Evolutionary conservation across 1,284 basidiomycete genomes (phyloP).

Genomic region (Pseudozyma hubeiensis): DNA sequence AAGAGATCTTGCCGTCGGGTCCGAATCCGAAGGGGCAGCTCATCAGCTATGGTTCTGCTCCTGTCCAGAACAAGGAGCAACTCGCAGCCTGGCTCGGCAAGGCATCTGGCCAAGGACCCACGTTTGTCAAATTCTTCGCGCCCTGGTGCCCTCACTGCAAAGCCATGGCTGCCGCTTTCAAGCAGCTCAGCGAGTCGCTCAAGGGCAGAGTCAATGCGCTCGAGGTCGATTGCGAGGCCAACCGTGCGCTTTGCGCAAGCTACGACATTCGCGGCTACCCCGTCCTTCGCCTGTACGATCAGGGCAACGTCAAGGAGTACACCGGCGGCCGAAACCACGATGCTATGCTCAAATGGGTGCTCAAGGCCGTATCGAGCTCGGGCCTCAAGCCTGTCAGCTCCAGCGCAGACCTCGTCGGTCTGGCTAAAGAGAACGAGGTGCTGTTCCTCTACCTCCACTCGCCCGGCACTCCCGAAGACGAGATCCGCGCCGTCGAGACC

Average conservation of each 20-base stretch:
- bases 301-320: slow-evolving; percentile 57
- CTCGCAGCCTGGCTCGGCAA: slow-evolving; percentile 53
- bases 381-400: slow-evolving; percentile 42
- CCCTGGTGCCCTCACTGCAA: slow-evolving; percentile 68
- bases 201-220: slow-evolving; percentile 61
- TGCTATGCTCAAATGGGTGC: slow-evolving; percentile 61
- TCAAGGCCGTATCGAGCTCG: slow-evolving; percentile 50
- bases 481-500: slow-evolving; percentile 32
- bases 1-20: slow-evolving; percentile 30
- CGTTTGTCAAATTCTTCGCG: slow-evolving; percentile 67
- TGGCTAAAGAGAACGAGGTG: slow-evolving; percentile 52
- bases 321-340: slow-evolving; percentile 55
- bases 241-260: slow-evolving; percentile 46
- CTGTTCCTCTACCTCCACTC: slow-evolving; percentile 61
- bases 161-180: slow-evolving; percentile 61
- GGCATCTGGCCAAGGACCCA: slow-evolving; percentile 55
- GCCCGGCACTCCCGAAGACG: slow-evolving; percentile 30
- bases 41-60: slow-evolving; percentile 50
- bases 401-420: slow-evolving; percentile 25
- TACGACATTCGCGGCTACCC: slow-evolving; percentile 58
- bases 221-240: slow-evolving; percentile 63
- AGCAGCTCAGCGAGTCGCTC: slow-evolving; percentile 49
- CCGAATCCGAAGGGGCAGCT: slow-evolving; percentile 59
- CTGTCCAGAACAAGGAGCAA: slow-evolving; percentile 42
- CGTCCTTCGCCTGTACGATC: slow-evolving; percentile 57